These are phyloP conservation scores for Parathielavia hyrcaniae DNA, from an alignment of 495 filamentous ascomycete species.

Conservation along the genomic window DNA sequence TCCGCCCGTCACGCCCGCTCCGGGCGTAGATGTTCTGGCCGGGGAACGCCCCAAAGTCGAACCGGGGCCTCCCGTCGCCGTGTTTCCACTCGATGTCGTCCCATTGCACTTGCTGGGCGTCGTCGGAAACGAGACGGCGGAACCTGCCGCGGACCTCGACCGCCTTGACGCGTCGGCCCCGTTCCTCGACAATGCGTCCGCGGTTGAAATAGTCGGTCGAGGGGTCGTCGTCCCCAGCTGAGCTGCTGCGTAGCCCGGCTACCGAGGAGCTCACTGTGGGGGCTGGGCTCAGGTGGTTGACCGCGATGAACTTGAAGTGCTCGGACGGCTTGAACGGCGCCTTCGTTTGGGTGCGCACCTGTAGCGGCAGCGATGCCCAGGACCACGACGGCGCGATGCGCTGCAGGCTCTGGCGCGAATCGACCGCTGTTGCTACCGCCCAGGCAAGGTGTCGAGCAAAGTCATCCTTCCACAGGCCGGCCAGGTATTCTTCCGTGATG, in stretches of 20 bases:
- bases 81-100: conserved; percentile 21
- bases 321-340: conserved; percentile 19
- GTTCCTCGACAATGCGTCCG: conserved; percentile 21
- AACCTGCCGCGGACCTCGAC: conserved; percentile 27
- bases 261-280: background rate
- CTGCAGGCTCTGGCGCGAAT: conserved; percentile 19
- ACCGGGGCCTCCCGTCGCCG: conserved; percentile 11
- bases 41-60: conserved; percentile 24
- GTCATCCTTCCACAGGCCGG: conserved; percentile 29
- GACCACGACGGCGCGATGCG: conserved; percentile 32
- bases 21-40: conserved; percentile 23
- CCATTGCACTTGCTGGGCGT: conserved; percentile 20
- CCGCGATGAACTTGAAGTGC: conserved; percentile 25
- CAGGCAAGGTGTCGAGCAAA: conserved; percentile 30
- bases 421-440: conserved; percentile 23
- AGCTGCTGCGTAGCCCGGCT: background rate
- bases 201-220: conserved; percentile 9
- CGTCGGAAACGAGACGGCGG: conserved; percentile 25
- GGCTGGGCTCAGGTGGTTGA: background rate
- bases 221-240: background rate
- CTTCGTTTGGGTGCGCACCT: conserved; percentile 22
- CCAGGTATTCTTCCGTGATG: conserved; percentile 28
- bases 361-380: conserved; percentile 28
- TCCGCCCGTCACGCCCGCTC: conserved; percentile 20
- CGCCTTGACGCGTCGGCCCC: conserved; percentile 23